Base-by-base conservation (phyloP, 2,329 filamentous ascomycete species). In the Mycocentrospora acerina region DNA sequence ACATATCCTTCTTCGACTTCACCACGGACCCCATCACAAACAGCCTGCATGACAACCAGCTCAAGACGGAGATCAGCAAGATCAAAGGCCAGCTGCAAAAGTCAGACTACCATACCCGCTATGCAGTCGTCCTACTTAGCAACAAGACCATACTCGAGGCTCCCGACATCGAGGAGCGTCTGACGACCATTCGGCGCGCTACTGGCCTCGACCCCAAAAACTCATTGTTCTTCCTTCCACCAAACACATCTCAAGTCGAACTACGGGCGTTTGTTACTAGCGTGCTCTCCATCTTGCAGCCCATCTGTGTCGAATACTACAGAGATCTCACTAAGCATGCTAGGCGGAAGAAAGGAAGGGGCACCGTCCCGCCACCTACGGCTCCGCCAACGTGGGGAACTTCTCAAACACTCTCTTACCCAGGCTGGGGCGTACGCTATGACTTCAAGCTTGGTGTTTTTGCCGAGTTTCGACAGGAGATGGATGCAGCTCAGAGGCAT, bases 391-490 rank as follows among this genome's bases (percentile, higher is more conserved):
- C 88, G 0, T 83, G 79, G 14, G 88, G 88, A 18, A 94, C 88
- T 2, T 94, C 90, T 1, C 87, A 93, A 57, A 88, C 86, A 0
- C 70, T 96, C n/a, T 87, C 90, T 1, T 74, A 85, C 8, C 83
- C 89, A 28, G 90, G 88, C 3, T 98, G 91, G 93, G 90, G 89
- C 58, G 85, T 94, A 36, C 84, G 91, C 12, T 96, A 96, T 67
- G 91, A 98, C 59, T 90, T 95, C 71, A 98, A 98, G 64, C 78
- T 90, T 13, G 91, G 85, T 6, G 76, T 95, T 0, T 88, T 97
- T 60, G 88, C 90, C 18, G 91, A 97, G 60, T 96, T 95, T 52
- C 81, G 93, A 7, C 88, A 94, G 60, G 93, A 97, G 64, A 88
- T 91, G 77, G 91, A 96, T 60, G 83, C 82, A 15, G 90, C 93